Evolutionary conservation across 495 filamentous ascomycete species (phyloP), one percentile per base, ranked within the genome.

Genomic region (Trichocladium antarcticum): DNA sequence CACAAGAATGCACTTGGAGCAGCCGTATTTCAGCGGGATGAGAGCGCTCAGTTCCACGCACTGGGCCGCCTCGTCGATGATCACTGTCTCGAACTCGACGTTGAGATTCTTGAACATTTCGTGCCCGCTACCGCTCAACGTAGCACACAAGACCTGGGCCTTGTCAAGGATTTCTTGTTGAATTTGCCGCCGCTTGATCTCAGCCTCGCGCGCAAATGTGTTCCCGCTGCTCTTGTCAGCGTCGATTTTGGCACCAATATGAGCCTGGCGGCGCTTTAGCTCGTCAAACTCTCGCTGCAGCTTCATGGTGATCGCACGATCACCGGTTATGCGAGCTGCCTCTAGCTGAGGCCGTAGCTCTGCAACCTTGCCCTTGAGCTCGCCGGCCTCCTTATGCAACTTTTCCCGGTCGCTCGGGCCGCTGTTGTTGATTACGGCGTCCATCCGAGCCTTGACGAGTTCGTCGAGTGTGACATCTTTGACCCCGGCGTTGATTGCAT

Each of bases 11-110:
- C 93, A 97, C 64, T 96, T 97, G 12, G 85, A 83, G 63, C 89
- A 95, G 17, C 92, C 92, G 57, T 97, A 98, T 65, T 98, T 98
- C 21, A 98, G 75, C 6, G 92, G 92, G 54, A 98, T 98, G 17
- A 98, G 77, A 15, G 93, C 89, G 58, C 89, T 95, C 63, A 98
- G 74, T 68, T 98, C 92, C 54, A 98, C 92, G 51, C 88, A 98
- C 71, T 98, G 92, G 16, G 92, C 92, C 2, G 92, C 92, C 73
- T 98, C 92, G 58, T 98, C 92, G 58, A 98, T 95, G 58, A 98
- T 84, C 52, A 98, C 92, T 0, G 92, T 96, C 66, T 98, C 92
- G 54, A 98, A 97, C 63, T 97, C 92, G 44, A 97, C 87, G 56
- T 85, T 89, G 42, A 97, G 67, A 55, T 81, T 82, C 66, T 89